These are phyloP conservation scores for Cystofilobasidium bisporidii DNA, from an alignment of 768 basidiomycete species.

Conservation along the genomic window DNA sequence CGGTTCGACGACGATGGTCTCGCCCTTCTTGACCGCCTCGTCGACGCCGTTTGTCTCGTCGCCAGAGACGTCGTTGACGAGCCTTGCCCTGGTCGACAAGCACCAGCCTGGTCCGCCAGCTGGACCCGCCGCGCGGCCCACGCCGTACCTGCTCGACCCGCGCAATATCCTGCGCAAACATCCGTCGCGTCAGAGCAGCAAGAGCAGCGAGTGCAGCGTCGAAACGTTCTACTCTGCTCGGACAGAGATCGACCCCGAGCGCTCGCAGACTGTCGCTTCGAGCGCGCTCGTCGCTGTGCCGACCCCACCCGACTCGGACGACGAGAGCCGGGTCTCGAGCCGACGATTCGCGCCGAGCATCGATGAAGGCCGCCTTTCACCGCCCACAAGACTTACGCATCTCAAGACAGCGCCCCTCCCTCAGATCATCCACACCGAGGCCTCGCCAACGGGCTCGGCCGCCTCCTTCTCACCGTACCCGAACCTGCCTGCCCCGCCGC, in stretches of 20 bases:
- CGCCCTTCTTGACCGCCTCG: neutral
- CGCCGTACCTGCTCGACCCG: neutral
- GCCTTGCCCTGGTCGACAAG: neutral
- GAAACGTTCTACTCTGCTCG: neutral
- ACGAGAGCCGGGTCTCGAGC: neutral
- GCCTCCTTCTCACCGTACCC: neutral
- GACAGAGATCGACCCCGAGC: neutral
- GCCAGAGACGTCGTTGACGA: neutral
- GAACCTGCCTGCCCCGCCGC: neutral
- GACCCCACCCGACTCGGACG: neutral
- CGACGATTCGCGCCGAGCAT: neutral
- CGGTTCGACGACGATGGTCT: neutral
- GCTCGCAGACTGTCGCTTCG: neutral
- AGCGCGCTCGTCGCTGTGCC: neutral
- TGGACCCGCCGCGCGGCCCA: neutral
- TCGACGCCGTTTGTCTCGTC: neutral
- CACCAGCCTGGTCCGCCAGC: too few relatives aligned
- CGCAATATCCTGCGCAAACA: neutral
- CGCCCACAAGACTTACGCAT: neutral
- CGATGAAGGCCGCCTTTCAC: neutral
- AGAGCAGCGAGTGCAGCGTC: neutral
- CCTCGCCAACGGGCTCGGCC: neutral
- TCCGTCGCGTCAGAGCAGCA: neutral
- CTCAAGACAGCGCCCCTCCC: neutral
- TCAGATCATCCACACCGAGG: constrained; percentile 14